phyloP scores from a whole-genome alignment of 1,284 basidiomycete species.

The Stygiomarasmius scandens region DNA sequence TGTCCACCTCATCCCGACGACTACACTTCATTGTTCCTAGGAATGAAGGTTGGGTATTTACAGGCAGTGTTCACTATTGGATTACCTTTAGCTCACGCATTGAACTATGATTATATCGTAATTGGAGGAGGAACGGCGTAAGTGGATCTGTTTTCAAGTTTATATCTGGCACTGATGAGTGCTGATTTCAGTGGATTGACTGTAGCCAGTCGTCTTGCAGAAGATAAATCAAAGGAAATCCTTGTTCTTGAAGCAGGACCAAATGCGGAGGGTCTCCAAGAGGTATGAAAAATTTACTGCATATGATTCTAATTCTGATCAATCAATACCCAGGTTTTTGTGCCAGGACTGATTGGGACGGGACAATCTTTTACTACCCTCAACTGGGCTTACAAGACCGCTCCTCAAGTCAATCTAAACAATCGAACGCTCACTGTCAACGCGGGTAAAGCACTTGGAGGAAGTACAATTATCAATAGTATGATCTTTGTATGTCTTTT shows the following conservation, averaged over 20 bases:
- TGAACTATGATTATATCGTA: slow-evolving; percentile 31
- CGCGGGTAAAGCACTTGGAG: slow-evolving; percentile 34
- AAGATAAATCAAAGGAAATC: slow-evolving; percentile 16
- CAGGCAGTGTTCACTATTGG: no score
- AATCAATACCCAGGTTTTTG: slow-evolving; percentile 26
- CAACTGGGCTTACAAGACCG: slow-evolving; percentile 30
- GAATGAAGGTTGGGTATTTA: no score
- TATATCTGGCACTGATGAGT: not conserved
- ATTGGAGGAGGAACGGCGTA: slow-evolving; percentile 34
- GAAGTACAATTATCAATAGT: slow-evolving; percentile 31
- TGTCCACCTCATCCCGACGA: no score
- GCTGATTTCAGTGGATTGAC: slow-evolving; percentile 21
- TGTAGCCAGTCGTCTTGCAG: slow-evolving; percentile 21
- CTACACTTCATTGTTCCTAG: no score
- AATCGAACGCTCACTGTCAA: slow-evolving; percentile 25
- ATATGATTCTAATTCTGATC: not conserved
- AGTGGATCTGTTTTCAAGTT: slow-evolving; percentile 7
- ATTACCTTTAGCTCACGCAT: not conserved
- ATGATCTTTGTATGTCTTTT: slow-evolving; percentile 30
- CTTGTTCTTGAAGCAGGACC: slow-evolving; percentile 21
- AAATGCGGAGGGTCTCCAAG: slow-evolving; percentile 31
- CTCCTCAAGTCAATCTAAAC: slow-evolving; percentile 29
- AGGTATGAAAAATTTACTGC: slow-evolving; percentile 18
- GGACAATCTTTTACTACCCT: slow-evolving; percentile 29
- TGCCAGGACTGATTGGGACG: slow-evolving; percentile 31